These are phyloP conservation scores for Cryphonectria naterciae DNA, from an alignment of 2,329 filamentous ascomycete genomes.

Conservation along the genomic window DNA sequence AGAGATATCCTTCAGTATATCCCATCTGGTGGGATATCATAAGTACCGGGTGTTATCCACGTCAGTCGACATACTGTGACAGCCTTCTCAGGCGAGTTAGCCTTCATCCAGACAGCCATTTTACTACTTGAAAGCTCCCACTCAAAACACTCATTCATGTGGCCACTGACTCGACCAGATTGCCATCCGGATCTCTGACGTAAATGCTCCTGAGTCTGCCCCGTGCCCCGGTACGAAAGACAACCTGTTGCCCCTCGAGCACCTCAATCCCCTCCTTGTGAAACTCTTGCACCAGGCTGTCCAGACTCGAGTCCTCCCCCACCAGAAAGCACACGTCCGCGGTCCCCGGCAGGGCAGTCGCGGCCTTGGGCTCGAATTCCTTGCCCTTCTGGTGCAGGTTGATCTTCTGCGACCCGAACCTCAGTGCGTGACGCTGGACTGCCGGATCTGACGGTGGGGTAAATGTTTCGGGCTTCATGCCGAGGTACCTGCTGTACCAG, in stretches of 20 bases:
- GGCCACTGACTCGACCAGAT: slow-evolving; percentile 61
- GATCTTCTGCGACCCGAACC: slow-evolving; percentile 63
- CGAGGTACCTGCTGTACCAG: slow-evolving; percentile 60
- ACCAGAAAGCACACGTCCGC: slow-evolving; percentile 65
- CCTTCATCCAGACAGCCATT: not conserved
- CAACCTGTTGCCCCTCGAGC: slow-evolving; percentile 54
- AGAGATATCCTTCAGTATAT: not conserved
- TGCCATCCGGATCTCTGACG: slow-evolving; percentile 64
- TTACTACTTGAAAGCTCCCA: not conserved
- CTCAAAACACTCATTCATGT: not conserved
- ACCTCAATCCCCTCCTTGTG: slow-evolving; percentile 50
- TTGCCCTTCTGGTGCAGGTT: slow-evolving; percentile 62
- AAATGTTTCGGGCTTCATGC: slow-evolving; percentile 61
- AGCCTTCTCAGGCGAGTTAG: slow-evolving; percentile 2
- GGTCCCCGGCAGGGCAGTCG: slow-evolving; percentile 56
- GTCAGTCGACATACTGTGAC: slow-evolving; percentile 5
- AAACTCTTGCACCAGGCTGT: slow-evolving; percentile 48
- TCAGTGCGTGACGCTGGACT: slow-evolving; percentile 52
- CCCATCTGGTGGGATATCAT: not conserved
- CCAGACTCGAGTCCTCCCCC: slow-evolving; percentile 48
- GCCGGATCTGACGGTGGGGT: slow-evolving; percentile 43
- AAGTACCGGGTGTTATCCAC: not conserved
- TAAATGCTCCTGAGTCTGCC: slow-evolving; percentile 62
- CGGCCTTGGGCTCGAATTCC: slow-evolving; percentile 65
- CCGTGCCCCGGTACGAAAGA: slow-evolving; percentile 58